phyloP scores from a whole-genome alignment of 495 filamentous ascomycete species.

The Hypoxylon rickii region DNA sequence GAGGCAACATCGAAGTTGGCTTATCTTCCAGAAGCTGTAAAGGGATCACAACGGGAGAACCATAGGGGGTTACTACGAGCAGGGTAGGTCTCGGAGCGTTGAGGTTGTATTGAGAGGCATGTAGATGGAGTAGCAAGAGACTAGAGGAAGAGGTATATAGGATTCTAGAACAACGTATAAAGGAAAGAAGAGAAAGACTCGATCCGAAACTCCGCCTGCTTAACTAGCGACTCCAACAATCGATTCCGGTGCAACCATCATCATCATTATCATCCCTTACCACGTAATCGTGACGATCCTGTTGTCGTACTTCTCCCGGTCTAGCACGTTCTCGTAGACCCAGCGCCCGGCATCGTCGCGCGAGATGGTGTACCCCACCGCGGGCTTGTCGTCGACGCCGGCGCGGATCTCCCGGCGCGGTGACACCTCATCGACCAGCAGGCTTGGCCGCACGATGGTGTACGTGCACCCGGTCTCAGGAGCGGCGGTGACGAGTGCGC shows the following conservation, averaged over 20 bases:
- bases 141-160: too few species aligned
- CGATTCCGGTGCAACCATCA: background rate
- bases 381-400: slow-evolving; percentile 44
- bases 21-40: too few species aligned
- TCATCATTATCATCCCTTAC: background rate
- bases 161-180: too few species aligned
- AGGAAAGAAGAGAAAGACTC: too few species aligned
- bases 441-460: slow-evolving; percentile 53
- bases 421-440: slow-evolving; percentile 35
- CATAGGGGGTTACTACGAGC: too few species aligned
- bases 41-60: too few species aligned
- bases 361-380: slow-evolving; percentile 54
- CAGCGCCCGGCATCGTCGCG: slow-evolving; percentile 48
- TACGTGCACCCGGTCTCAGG: slow-evolving; percentile 34
- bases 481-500: slow-evolving; percentile 40
- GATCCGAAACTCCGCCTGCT: too few species aligned
- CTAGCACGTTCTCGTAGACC: slow-evolving; percentile 41
- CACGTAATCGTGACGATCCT: slow-evolving; percentile 18
- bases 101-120: too few species aligned
- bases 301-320: slow-evolving; percentile 10
- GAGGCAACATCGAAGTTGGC: too few species aligned
- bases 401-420: slow-evolving; percentile 39
- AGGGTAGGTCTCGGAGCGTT: too few species aligned
- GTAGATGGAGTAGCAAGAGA: too few species aligned
- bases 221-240: background rate